Evolutionary conservation across 352 stramenopile species (phyloP).

Genomic region (Thraustotheca clavata): DNA sequence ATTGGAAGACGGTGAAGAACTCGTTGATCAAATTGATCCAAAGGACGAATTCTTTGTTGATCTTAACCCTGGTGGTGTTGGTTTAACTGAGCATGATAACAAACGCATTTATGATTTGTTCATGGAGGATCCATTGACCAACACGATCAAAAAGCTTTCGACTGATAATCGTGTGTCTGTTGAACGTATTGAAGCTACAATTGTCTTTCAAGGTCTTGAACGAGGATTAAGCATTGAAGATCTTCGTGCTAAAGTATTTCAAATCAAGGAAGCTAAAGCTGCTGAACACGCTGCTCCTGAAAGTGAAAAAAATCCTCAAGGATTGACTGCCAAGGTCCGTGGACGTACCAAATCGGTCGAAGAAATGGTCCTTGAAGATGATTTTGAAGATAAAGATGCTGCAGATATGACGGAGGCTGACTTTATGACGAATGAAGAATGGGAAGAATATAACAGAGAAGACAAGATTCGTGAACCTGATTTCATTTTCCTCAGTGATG

Average conservation of each 20-base stretch:
- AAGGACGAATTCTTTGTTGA: slow-evolving; percentile 26
- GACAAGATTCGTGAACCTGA: slow-evolving; percentile 73
- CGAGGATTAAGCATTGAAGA: slow-evolving; percentile 45
- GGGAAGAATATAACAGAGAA: slow-evolving; percentile 47
- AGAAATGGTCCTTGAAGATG: not conserved
- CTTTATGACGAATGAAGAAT: slow-evolving; percentile 41
- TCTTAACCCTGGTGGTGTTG: slow-evolving; percentile 61
- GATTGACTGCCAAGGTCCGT: slow-evolving; percentile 30
- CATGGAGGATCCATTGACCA: slow-evolving; percentile 81
- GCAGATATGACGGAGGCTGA: slow-evolving; percentile 30
- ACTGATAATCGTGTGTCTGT: slow-evolving; percentile 65
- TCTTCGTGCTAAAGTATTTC: slow-evolving; percentile 38
- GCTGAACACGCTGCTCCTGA: slow-evolving; percentile 34
- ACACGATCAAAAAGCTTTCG: slow-evolving; percentile 77
- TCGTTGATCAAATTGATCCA: slow-evolving; percentile 24
- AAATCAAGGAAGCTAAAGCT: slow-evolving; percentile 44
- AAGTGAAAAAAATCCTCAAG: slow-evolving; percentile 54
- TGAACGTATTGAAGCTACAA: slow-evolving; percentile 69
- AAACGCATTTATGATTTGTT: slow-evolving; percentile 68
- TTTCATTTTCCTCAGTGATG: slow-evolving; percentile 80
- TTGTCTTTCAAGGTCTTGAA: slow-evolving; percentile 67
- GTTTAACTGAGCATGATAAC: slow-evolving; percentile 62
- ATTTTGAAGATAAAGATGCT: slow-evolving; percentile 21
- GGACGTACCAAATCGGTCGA: slow-evolving; percentile 13
- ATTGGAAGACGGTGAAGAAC: slow-evolving; percentile 43